Conservation (phyloP, 2,329 filamentous ascomycete genomes). For the Emydomyces testavorans region DNA sequence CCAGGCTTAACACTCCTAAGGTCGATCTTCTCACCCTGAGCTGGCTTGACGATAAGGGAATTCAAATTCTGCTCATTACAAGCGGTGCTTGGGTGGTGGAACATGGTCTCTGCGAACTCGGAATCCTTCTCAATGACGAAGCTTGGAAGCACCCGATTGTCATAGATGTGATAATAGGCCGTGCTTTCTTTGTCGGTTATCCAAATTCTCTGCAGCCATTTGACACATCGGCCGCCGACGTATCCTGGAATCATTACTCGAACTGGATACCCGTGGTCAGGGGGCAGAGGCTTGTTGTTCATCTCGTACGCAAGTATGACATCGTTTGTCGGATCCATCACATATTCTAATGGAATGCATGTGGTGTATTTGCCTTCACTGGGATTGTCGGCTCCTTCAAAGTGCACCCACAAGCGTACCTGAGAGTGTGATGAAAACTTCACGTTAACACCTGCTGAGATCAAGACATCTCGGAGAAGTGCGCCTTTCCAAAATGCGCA, state of each 20-base stretch:
- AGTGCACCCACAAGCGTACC: conserved; percentile 37
- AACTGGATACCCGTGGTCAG: conserved; percentile 37
- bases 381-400: conserved; percentile 40
- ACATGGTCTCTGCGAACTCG: conserved; percentile 38
- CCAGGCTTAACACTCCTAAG: conserved; percentile 30
- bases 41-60: conserved; percentile 38
- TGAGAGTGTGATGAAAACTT: conserved; percentile 13
- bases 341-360: conserved; percentile 39
- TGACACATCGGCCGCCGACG: conserved; percentile 33
- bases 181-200: conserved; percentile 33
- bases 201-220: conserved; percentile 36
- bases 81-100: conserved; percentile 39
- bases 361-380: conserved; percentile 41
- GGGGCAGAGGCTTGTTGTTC: conserved; percentile 32
- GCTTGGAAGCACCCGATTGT: conserved; percentile 39
- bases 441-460: conserved; percentile 30
- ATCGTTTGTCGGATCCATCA: conserved; percentile 39
- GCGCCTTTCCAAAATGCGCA: conserved; percentile 44
- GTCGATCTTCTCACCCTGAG: conserved; percentile 37
- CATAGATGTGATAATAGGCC: conserved; percentile 40
- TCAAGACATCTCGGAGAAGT: conserved; percentile 37
- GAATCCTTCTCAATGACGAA: conserved; percentile 42
- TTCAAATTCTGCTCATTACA: conserved; percentile 43
- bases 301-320: conserved; percentile 38
- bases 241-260: conserved; percentile 35